Base-by-base conservation (phyloP, 2,329 filamentous ascomycete species). In the Exophiala sp. region DNA sequence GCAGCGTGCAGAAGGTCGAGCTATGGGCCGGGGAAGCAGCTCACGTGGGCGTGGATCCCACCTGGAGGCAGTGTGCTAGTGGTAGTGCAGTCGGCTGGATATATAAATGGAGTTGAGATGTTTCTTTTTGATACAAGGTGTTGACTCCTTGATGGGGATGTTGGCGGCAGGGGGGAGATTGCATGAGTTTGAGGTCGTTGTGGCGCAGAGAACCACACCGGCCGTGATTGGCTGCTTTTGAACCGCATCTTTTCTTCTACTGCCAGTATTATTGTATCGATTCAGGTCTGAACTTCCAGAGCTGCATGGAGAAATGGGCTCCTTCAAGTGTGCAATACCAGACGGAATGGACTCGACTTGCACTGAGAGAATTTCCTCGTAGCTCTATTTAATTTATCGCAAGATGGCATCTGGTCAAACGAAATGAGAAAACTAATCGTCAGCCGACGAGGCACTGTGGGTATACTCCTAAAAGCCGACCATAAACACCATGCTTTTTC, bases 91-190 rank as follows among this genome's bases (percentile, higher is more conserved):
- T 45, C 42, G 42, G 18, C 32, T 45, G 18, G 42, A 45, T 24
- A 45, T 10, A n/a, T 11, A 45, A 29, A 41, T 41, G 39, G 12
- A 21, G 39, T 11, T 21, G 11, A 43, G 40, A 12, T 16, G 44
- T 40, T 29, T 39, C 33, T 48, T 38, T 40, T 14, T 40, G 34
- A 12, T 7, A 14, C 35, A 24, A 21, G 24, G 24, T 29, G 24
- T 29, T 29, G 24, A 29, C 24, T 29, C 24, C 24, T 29, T 29
- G 43, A 46, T 46, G 32, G 14, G n/a, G 32, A 35, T 41, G 49
- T 24, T n/a, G 20, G 41, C n/a, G 16, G 35, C 38, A 33, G 45
- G 42, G 24, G 24, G 52, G 34, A 58, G 39, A 58, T 58, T 58
- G 56, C 44, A 38, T 8, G 33, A 40, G 55, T 57, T 57, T 54